A percentile compares a stretch with the other conserved stretches of the same genome.
These are phyloP conservation scores for Penicillium frequentans DNA, from an alignment of 2,329 filamentous ascomycete species.

Conservation along the genomic window DNA sequence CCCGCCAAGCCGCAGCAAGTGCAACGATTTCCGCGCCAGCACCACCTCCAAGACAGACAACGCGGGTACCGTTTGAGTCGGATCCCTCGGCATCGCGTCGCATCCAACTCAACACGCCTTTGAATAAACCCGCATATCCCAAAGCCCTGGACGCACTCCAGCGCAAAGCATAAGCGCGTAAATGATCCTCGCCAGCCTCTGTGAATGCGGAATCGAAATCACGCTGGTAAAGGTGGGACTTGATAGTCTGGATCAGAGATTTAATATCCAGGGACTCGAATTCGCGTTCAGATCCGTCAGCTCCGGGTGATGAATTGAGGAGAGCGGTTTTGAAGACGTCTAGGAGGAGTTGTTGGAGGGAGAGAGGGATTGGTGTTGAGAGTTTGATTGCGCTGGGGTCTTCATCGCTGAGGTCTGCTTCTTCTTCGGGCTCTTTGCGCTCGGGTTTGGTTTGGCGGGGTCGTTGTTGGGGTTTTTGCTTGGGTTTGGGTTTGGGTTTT, in stretches of 20 bases:
- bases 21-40: constrained; percentile 67
- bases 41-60: constrained; percentile 64
- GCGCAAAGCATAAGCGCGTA: constrained; percentile 80
- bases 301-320: constrained; percentile 24
- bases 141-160: constrained; percentile 89
- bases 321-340: constrained; percentile 72
- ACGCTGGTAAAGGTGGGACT: constrained; percentile 79
- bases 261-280: constrained; percentile 37
- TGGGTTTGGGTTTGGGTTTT: constrained; percentile 5
- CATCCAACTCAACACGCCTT: constrained; percentile 32
- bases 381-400: constrained; percentile 21
- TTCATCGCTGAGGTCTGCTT: not conserved
- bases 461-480: constrained; percentile 4
- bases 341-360: constrained; percentile 69
- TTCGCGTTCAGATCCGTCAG: not conserved
- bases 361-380: constrained; percentile 44
- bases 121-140: constrained; percentile 69
- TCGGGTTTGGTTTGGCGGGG: constrained; percentile 2
- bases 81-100: not conserved
- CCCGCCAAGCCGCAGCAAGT: constrained; percentile 55
- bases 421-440: not conserved
- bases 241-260: constrained; percentile 73
- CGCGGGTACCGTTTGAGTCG: constrained; percentile 21
- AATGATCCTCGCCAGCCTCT: constrained; percentile 61
- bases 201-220: constrained; percentile 80